These are phyloP conservation scores for Nectriaceae sp. DNA, from an alignment of 2,329 filamentous ascomycete genomes.

Conservation along the genomic window DNA sequence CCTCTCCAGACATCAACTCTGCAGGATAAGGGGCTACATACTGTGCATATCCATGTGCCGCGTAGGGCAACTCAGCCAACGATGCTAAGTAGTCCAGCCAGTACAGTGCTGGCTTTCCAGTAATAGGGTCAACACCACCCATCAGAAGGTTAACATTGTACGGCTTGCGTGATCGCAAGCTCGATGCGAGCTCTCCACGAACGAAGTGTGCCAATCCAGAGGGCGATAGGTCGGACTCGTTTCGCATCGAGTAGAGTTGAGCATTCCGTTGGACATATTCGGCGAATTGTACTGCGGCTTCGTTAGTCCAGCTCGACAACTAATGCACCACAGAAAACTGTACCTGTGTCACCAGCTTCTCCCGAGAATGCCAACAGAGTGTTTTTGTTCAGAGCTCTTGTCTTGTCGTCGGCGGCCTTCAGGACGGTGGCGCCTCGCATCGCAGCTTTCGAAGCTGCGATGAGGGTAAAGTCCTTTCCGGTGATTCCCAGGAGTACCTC, in stretches of 20 bases:
- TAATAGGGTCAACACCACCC: slow-evolving; percentile 90
- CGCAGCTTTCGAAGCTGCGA: slow-evolving; percentile 95
- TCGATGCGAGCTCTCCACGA: slow-evolving; percentile 87
- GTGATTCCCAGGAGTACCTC: slow-evolving; percentile 98
- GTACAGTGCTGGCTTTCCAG: slow-evolving; percentile 86
- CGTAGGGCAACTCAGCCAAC: slow-evolving; percentile 86
- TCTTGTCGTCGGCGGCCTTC: slow-evolving; percentile 97
- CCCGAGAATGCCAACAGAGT: slow-evolving; percentile 94
- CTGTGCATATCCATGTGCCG: slow-evolving; percentile 97
- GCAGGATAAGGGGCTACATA: slow-evolving; percentile 45
- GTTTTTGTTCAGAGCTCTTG: slow-evolving; percentile 86
- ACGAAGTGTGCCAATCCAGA: slow-evolving; percentile 91
- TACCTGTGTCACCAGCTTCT: slow-evolving; percentile 94
- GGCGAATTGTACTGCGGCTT: slow-evolving; percentile 85
- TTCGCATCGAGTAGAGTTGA: slow-evolving; percentile 98
- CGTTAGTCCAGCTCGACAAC: slow-evolving; percentile 24
- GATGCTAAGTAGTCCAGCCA: slow-evolving; percentile 98
- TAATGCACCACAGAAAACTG: slow-evolving; percentile 1
- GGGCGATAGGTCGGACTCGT: slow-evolving; percentile 88
- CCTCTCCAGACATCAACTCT: background rate
- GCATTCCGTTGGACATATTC: slow-evolving; percentile 99
- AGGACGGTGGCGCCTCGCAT: slow-evolving; percentile 97
- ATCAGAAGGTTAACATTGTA: slow-evolving; percentile 97
- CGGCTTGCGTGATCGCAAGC: slow-evolving; percentile 86
- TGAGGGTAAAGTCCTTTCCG: slow-evolving; percentile 98